Evolutionary conservation across 148 eudicot genomes (phyloP).

Genomic region (Spergularia bocconei): DNA sequence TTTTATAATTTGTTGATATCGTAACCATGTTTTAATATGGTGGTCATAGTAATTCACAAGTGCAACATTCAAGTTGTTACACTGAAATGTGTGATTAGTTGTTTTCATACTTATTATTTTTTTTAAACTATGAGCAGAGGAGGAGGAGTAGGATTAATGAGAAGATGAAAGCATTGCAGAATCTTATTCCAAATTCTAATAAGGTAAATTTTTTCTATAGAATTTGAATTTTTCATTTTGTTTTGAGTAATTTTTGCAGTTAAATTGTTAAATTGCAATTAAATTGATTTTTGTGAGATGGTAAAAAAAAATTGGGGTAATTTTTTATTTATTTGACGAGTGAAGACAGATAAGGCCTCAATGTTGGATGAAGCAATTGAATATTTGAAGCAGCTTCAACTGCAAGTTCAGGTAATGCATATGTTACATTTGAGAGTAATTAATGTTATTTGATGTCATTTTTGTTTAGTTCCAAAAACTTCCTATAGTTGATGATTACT

Average conservation of each 20-base stretch:
- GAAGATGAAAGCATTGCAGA: slow-evolving; percentile 95
- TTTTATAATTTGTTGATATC: neutral
- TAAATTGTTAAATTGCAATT: no score
- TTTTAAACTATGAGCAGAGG: slow-evolving; percentile 46
- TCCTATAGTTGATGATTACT: no score
- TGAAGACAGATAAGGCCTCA: slow-evolving; percentile 91
- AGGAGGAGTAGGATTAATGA: slow-evolving; percentile 90
- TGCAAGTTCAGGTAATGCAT: slow-evolving; percentile 73
- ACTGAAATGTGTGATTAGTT: neutral
- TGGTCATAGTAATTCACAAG: neutral
- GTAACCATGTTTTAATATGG: neutral
- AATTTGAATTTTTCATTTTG: neutral
- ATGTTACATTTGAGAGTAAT: no score
- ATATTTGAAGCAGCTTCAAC: slow-evolving; percentile 92
- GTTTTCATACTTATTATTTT: neutral
- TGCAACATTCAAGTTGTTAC: neutral
- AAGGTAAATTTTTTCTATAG: slow-evolving; percentile 52
- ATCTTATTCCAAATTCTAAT: slow-evolving; percentile 84
- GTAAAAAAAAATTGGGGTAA: neutral
- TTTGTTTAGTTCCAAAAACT: no score
- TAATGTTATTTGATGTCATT: no score
- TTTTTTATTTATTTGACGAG: slow-evolving; percentile 9
- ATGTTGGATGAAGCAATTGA: slow-evolving; percentile 98
- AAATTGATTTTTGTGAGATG: neutral
- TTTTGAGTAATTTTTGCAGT: neutral